Conservation (phyloP, 1,284 basidiomycete species). For the Laetiporus sulphureus region DNA sequence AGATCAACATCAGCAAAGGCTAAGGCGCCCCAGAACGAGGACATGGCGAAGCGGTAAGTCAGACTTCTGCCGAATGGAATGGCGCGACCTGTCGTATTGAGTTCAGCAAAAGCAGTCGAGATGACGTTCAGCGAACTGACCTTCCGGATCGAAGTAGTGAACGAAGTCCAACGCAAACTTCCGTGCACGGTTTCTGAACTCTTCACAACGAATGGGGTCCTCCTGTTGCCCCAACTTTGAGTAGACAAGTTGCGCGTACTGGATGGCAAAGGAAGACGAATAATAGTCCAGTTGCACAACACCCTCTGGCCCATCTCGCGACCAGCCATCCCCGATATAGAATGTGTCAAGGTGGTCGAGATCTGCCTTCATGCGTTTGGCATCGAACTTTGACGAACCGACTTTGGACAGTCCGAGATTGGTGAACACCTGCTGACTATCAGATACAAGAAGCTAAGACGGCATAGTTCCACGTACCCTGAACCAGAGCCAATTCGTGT, state of each 20-base stretch:
- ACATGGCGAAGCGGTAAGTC: constrained; percentile 75
- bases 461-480: constrained; percentile 35
- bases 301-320: constrained; percentile 70
- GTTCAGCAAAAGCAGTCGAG: not conserved
- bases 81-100: constrained; percentile 46
- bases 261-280: constrained; percentile 75
- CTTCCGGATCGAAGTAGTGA: constrained; percentile 70
- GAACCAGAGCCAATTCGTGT: constrained; percentile 82
- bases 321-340: constrained; percentile 74
- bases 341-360: constrained; percentile 76
- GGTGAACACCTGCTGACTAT: constrained; percentile 51
- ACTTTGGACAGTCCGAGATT: constrained; percentile 66
- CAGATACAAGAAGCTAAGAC: not conserved
- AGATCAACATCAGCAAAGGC: constrained; percentile 66
- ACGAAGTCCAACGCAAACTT: constrained; percentile 66
- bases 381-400: constrained; percentile 51
- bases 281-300: constrained; percentile 79
- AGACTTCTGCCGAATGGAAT: constrained; percentile 74
- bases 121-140: constrained; percentile 28
- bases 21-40: constrained; percentile 70
- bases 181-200: constrained; percentile 56
- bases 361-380: constrained; percentile 61
- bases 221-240: constrained; percentile 58
- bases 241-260: constrained; percentile 68
- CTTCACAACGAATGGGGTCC: constrained; percentile 59